phyloP scores from a whole-genome alignment of 305 asterid species.

The Solanum hybrid region DNA sequence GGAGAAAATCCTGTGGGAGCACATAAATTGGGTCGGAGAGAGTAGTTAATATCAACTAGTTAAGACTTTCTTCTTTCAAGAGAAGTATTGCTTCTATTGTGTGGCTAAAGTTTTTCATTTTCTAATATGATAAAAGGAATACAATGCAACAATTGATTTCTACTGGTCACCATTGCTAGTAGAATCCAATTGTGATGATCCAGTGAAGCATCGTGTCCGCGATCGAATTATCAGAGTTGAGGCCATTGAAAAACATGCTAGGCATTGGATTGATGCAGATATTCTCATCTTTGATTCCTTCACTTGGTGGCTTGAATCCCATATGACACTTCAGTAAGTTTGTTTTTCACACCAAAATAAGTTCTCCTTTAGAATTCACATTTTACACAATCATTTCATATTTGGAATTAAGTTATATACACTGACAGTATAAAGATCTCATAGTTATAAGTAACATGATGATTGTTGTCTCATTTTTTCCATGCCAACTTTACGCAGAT shows the following conservation, averaged over 20 bases:
- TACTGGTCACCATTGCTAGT: constrained; percentile 34
- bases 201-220: constrained; percentile 7
- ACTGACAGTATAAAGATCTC: background rate
- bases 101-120: background rate
- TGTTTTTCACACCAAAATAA: background rate
- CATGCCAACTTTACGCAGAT: background rate
- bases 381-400: background rate
- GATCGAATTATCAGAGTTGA: constrained; percentile 11
- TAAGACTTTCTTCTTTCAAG: background rate
- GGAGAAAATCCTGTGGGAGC: background rate
- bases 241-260: constrained; percentile 28
- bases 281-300: constrained; percentile 26
- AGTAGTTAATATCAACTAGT: background rate
- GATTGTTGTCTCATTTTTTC: background rate
- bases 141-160: constrained; percentile 26
- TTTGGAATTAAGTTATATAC: background rate
- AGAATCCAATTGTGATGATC: constrained; percentile 27
- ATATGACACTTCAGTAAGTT: constrained; percentile 25
- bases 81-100: background rate
- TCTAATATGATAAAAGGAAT: constrained; percentile 15
- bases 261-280: constrained; percentile 29
- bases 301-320: constrained; percentile 25
- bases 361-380: background rate
- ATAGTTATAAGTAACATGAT: background rate
- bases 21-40: background rate